A percentile compares a stretch with the other conserved stretches of the same genome.
phyloP scores from a whole-genome alignment of 768 basidiomycete species.

The Chalciporus piperatus region DNA sequence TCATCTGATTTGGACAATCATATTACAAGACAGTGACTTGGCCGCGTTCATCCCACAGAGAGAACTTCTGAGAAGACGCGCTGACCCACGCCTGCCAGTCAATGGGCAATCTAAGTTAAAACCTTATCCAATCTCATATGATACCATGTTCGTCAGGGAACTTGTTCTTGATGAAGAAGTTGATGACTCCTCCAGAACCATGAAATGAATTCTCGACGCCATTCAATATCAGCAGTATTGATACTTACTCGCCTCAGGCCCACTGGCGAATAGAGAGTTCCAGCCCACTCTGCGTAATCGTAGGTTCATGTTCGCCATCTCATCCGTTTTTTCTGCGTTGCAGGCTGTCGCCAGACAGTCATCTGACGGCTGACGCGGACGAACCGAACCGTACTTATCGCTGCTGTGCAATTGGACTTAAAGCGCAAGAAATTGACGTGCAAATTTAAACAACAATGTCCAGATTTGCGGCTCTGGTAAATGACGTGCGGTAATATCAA shows the following conservation, averaged over 20 bases:
- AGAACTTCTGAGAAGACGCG: background rate
- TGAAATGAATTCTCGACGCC: too few species aligned
- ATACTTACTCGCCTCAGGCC: too few species aligned
- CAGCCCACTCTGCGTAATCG: background rate
- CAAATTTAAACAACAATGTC: background rate
- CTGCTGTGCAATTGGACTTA: background rate
- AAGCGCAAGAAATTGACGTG: background rate
- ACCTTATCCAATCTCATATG: too few species aligned
- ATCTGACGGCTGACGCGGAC: too few species aligned
- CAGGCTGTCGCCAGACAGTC: background rate
- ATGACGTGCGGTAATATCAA: background rate
- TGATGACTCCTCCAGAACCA: too few species aligned
- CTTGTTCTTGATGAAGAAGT: too few species aligned
- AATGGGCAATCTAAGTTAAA: too few species aligned
- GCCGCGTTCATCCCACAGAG: background rate
- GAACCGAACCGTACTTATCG: background rate
- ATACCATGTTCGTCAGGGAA: too few species aligned
- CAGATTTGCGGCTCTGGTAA: background rate
- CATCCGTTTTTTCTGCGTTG: background rate
- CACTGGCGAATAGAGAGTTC: too few species aligned
- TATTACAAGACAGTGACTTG: too few species aligned
- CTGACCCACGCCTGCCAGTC: background rate
- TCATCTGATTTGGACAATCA: too few species aligned
- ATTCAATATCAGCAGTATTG: too few species aligned
- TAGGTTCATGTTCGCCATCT: background rate